Base-by-base conservation (phyloP, 768 basidiomycete genomes). In the Piloderma croceum region DNA sequence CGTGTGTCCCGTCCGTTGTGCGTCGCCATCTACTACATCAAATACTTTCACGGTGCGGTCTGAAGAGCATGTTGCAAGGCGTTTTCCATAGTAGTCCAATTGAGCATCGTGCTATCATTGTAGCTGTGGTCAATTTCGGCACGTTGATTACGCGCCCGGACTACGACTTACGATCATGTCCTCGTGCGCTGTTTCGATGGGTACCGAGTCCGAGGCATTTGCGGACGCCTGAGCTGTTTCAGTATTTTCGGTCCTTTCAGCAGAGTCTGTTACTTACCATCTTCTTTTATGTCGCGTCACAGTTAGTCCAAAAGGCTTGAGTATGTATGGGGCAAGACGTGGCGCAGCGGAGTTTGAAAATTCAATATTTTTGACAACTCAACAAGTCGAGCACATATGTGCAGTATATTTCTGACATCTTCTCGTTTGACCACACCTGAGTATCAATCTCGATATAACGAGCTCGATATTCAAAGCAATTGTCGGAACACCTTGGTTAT, bases 21-120 rank as follows among this genome's bases (percentile, higher is more conserved):
- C 62, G 51, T 93, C 88, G 20, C 90, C 92, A 34, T 92, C 86
- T 29, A 93, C 79, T 13, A 97, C 84, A 53, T 96, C 91, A 57
- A 98, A 98, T 7, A 98, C 82, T 54, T 90, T 87, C 47, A 99
- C 85, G 0, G 90, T 94, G 39, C 91, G 76, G 66, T 99, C 96
- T 0, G 90, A 93, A 1, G 90, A 94, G 59, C 93, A 96, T 1
- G 96, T 98, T 5, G 96, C 96, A 3, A 99, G 80, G 31, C 93
- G 80, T 62, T 92, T 91, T 24, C 92, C 93, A 53, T 96, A 96
- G 71, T 96, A 98, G 65, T 99, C 94, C 15, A 99, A 69, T 54
- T 98, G 96, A 15, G 94, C 93, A 60, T 99, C 96, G 60, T 98
- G 94, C 93, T 96, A 53, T n/a, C 24, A 19, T 27, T 17, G 40